phyloP scores from a whole-genome alignment of 2,329 filamentous ascomycete species.

The Alternaria gansuensis region DNA sequence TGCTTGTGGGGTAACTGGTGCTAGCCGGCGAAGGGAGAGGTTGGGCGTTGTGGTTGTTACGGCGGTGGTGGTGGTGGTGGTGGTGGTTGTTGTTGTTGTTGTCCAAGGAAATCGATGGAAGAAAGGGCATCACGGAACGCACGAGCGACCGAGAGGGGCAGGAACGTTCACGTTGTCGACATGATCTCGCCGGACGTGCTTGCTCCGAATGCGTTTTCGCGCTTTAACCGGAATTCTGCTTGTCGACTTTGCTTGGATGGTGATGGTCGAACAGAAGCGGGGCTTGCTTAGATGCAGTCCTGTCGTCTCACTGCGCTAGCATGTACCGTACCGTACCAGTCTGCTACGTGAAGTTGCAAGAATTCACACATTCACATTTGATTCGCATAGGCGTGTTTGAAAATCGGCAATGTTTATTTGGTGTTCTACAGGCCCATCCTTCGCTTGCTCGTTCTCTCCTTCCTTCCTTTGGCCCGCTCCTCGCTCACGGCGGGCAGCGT shows the following conservation, averaged over 20 bases:
- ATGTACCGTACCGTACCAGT: conserved; percentile 14
- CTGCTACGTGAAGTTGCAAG: conserved; percentile 8
- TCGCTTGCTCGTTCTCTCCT: conserved; percentile 25
- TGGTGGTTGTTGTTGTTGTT: conserved; percentile 10
- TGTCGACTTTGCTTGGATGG: conserved; percentile 19
- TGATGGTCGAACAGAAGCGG: conserved; percentile 28
- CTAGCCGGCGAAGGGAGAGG: conserved; percentile 19
- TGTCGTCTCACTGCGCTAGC: conserved; percentile 33
- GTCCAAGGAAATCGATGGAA: conserved; percentile 15
- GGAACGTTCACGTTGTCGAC: conserved; percentile 25
- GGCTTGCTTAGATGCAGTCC: conserved; percentile 11
- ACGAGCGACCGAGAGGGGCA: conserved; percentile 32
- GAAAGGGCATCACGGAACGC: conserved; percentile 23
- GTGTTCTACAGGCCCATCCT: conserved; percentile 20
- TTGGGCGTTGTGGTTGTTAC: conserved; percentile 2
- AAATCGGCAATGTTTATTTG: conserved; percentile 30
- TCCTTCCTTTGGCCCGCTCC: conserved; percentile 24
- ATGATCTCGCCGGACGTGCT: conserved; percentile 17
- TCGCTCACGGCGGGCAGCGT: conserved; percentile 22
- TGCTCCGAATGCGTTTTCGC: conserved; percentile 8
- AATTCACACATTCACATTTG: conserved; percentile 1
- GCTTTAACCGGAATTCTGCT: conserved; percentile 22
- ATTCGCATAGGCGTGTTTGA: neutral
- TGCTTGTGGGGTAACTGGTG: neutral
- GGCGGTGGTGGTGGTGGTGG: neutral